Base-by-base conservation (phyloP, 2,329 filamentous ascomycete genomes). In the Capronia americana region DNA sequence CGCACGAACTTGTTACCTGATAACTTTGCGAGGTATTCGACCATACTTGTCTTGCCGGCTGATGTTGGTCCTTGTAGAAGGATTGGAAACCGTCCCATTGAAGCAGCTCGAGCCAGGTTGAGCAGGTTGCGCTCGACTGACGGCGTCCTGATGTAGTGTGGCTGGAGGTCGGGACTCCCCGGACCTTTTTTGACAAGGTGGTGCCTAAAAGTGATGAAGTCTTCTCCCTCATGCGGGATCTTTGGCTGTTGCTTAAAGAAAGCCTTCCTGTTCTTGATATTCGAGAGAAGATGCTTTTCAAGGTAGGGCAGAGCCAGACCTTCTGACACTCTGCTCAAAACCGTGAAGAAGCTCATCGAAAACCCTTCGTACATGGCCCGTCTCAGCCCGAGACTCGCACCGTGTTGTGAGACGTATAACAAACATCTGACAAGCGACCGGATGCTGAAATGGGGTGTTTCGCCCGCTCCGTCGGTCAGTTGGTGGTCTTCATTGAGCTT, bases 31-130 rank as follows among this genome's bases (percentile, higher is more conserved):
- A 99, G 85, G 76, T 97, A 97, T 78, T 98, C 94, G 50, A 99
- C 96, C 95, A 99, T 99, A 78, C 94, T 98, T 0, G 95, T 99
- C 79, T 99, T 99, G 70, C 95, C 95, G 12, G 94, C 92, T 4
- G 96, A 99, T 0, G 95, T 99, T 12, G 96, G 95, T 3, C 95
- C 95, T 78, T 99, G 95, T 23, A 99, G 91, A 10, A 99, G 84
- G 57, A 99, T 92, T 0, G 95, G 96, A 76, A 97, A 99, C 57
- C 91, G 88, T 41, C 93, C 84, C 4, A 94, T 99, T 0, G 94
- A 98, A 17, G 93, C 93, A 2, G 95, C 96, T 74, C 96, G 87
- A 11, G 98, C 94, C 30, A 99, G 81, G 73, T 99, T 99, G 72
- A 97, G 87, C 70, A 99, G 84, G 71, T 99, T 99, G 59, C 92